Conservation (phyloP, 2,329 filamentous ascomycete genomes). For the Penicillium sp. region DNA sequence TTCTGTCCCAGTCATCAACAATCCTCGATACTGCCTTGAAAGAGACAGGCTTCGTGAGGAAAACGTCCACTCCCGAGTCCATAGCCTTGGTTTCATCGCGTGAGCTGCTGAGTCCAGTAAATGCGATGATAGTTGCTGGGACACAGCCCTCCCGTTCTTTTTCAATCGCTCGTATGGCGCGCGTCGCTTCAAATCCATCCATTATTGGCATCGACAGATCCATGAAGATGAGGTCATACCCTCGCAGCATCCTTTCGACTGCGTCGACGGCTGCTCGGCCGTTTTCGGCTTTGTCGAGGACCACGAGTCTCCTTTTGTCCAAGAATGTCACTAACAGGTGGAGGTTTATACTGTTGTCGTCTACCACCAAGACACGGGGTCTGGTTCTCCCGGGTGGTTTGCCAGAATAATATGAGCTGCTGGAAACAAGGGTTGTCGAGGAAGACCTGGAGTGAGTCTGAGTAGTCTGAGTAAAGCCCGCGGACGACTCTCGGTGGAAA, state of each 20-base stretch:
- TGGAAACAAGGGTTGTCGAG: not conserved
- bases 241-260: conserved; percentile 26
- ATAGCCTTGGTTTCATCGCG: conserved; percentile 41
- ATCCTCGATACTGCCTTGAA: conserved; percentile 41
- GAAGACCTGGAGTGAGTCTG: conserved; percentile 1
- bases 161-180: conserved; percentile 37
- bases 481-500: not conserved
- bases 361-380: conserved; percentile 40
- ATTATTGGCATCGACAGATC: conserved; percentile 48
- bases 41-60: conserved; percentile 46
- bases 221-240: conserved; percentile 46
- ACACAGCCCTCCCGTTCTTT: conserved; percentile 18
- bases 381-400: not conserved
- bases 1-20: conserved; percentile 30
- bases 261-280: conserved; percentile 41
- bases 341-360: conserved; percentile 45
- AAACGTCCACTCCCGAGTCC: conserved; percentile 42
- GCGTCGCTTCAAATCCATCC: conserved; percentile 47
- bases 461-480: too few species aligned
- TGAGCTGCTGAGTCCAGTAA: conserved; percentile 43
- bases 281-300: conserved; percentile 38
- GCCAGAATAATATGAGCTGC: not conserved
- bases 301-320: conserved; percentile 33
- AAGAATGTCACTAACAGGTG: conserved; percentile 41
- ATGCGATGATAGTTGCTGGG: conserved; percentile 40